These are phyloP conservation scores for Xylariaceae sp. DNA, from an alignment of 2,329 filamentous ascomycete genomes.

Conservation along the genomic window DNA sequence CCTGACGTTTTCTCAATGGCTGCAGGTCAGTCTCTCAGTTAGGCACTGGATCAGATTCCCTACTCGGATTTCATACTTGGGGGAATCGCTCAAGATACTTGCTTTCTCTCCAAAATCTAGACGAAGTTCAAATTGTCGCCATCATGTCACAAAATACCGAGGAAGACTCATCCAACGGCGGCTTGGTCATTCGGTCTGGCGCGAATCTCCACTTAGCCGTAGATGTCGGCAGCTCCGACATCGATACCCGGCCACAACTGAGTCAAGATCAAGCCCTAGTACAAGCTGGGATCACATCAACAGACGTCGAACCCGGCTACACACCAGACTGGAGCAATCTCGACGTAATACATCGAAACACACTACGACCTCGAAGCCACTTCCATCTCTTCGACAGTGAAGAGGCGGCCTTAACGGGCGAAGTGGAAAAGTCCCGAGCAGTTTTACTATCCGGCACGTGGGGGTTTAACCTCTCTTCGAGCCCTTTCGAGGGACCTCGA, in stretches of 20 bases:
- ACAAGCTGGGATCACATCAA: neutral
- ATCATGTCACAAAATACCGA: too few species aligned
- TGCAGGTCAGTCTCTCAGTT: too few species aligned
- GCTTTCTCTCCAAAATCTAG: too few species aligned
- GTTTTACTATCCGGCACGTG: slow-evolving; percentile 50
- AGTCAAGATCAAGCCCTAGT: too few species aligned
- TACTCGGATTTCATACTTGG: too few species aligned
- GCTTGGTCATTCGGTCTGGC: slow-evolving; percentile 15
- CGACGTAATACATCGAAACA: slow-evolving; percentile 55
- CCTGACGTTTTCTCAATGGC: too few species aligned
- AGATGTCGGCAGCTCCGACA: slow-evolving; percentile 5
- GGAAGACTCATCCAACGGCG: too few species aligned
- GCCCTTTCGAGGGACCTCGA: slow-evolving; percentile 43
- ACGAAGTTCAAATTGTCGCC: too few species aligned
- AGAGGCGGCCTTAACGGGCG: slow-evolving; percentile 43
- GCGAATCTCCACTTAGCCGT: slow-evolving; percentile 23
- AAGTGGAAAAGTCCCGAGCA: slow-evolving; percentile 37
- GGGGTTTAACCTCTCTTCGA: slow-evolving; percentile 48
- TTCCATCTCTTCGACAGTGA: slow-evolving; percentile 52
- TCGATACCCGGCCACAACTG: too few species aligned
- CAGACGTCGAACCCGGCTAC: slow-evolving; percentile 27
- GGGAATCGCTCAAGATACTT: too few species aligned
- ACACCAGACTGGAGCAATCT: slow-evolving; percentile 60
- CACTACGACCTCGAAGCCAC: slow-evolving; percentile 52
- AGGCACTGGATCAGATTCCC: too few species aligned